Conservation (phyloP, 2,329 filamentous ascomycete genomes). For the Fusarium cyanostomum region DNA sequence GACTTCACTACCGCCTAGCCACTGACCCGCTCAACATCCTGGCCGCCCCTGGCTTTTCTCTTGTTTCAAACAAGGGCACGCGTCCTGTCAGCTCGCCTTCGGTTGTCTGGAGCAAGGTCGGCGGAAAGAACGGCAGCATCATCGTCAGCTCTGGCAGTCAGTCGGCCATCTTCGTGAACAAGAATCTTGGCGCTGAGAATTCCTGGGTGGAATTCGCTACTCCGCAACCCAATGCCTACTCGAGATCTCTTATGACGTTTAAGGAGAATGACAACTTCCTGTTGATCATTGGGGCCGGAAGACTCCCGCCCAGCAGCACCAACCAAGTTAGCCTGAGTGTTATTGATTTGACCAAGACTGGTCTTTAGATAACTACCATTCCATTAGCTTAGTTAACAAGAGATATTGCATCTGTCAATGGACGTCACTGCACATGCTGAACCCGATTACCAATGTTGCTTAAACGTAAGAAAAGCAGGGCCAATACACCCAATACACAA, state of each 20-base stretch:
- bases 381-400: no score
- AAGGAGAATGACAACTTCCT: slow-evolving; percentile 46
- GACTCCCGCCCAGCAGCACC: slow-evolving; percentile 56
- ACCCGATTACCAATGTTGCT: no score
- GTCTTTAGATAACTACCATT: not conserved
- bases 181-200: slow-evolving; percentile 48
- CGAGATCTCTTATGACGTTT: slow-evolving; percentile 49
- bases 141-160: slow-evolving; percentile 53
- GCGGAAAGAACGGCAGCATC: slow-evolving; percentile 57
- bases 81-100: slow-evolving; percentile 54
- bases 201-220: slow-evolving; percentile 50
- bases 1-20: slow-evolving; percentile 56
- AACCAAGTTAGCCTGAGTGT: slow-evolving; percentile 55
- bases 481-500: no score
- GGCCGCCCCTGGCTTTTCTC: slow-evolving; percentile 42
- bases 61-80: slow-evolving; percentile 47
- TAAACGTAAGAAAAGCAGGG: no score
- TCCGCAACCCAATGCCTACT: slow-evolving; percentile 51
- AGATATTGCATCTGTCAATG: no score
- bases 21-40: slow-evolving; percentile 50
- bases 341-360: slow-evolving; percentile 34
- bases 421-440: no score
- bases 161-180: slow-evolving; percentile 55
- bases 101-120: slow-evolving; percentile 55
- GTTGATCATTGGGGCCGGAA: slow-evolving; percentile 56